These are phyloP conservation scores for Boletus patriciae DNA, from an alignment of 768 basidiomycete species.

Conservation along the genomic window DNA sequence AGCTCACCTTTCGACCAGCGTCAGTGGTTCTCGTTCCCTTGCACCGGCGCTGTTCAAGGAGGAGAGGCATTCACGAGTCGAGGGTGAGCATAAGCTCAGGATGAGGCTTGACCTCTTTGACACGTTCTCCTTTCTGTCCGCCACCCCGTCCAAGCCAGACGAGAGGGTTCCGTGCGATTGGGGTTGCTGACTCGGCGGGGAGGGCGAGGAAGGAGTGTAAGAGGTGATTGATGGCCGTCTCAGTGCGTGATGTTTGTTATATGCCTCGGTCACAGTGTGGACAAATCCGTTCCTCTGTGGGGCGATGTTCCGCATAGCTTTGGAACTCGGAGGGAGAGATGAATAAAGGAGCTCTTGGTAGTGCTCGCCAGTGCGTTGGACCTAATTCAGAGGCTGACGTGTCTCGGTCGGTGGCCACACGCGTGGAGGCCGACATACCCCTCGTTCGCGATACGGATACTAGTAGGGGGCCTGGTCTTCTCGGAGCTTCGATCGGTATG, in stretches of 20 bases:
- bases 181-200: constrained; percentile 22
- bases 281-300: too few species aligned
- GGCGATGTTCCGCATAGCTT: too few species aligned
- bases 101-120: constrained; percentile 24
- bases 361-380: not conserved
- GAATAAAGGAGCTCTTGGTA: too few species aligned
- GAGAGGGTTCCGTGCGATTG: not conserved
- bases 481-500: constrained; percentile 10
- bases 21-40: constrained; percentile 46
- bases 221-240: constrained; percentile 32
- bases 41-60: constrained; percentile 4
- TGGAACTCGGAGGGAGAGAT: too few species aligned
- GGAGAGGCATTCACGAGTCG: constrained; percentile 19
- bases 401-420: not conserved
- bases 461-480: constrained; percentile 2
- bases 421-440: constrained; percentile 4
- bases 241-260: too few species aligned
- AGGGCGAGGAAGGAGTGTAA: constrained; percentile 28
- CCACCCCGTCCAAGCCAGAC: not conserved
- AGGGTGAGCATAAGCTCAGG: constrained; percentile 12
- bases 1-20: constrained; percentile 71
- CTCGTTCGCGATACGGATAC: not conserved
- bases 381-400: not conserved
- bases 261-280: too few species aligned
- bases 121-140: constrained; percentile 9